A percentile compares a stretch with the other conserved stretches of the same genome.
These are phyloP conservation scores for Cystobasidium onofrii DNA, from an alignment of 768 basidiomycete species.

Conservation along the genomic window DNA sequence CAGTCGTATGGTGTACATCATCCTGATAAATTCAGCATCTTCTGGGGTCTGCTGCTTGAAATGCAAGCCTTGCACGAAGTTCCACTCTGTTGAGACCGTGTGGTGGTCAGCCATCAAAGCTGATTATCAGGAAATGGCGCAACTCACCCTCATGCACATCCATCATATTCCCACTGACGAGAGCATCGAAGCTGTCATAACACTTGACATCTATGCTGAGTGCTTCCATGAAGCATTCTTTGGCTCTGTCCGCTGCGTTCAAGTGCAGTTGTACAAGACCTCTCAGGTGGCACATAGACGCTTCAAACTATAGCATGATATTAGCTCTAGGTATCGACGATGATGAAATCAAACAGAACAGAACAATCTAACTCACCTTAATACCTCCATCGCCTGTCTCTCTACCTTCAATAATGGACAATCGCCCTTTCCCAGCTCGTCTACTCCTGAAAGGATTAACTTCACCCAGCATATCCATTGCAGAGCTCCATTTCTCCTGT, in stretches of 20 bases:
- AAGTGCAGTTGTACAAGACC: conserved; percentile 90
- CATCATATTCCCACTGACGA: conserved; percentile 92
- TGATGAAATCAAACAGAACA: conserved; percentile 18
- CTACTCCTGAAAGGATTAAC: conserved; percentile 54
- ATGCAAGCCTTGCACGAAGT: conserved; percentile 75
- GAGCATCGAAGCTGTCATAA: conserved; percentile 85
- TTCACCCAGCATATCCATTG: conserved; percentile 85
- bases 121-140: background rate
- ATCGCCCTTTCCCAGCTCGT: conserved; percentile 45
- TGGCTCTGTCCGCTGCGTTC: conserved; percentile 80
- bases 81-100: conserved; percentile 64
- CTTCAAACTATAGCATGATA: conserved; percentile 62
- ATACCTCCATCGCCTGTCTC: conserved; percentile 79
- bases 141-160: conserved; percentile 75
- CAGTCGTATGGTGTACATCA: conserved; percentile 84
- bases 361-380: conserved; percentile 56
- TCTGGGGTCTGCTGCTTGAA: conserved; percentile 75
- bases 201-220: conserved; percentile 90
- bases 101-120: background rate
- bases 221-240: conserved; percentile 92
- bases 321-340: conserved; percentile 13
- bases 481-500: conserved; percentile 85
- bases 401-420: conserved; percentile 63
- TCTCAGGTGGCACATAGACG: conserved; percentile 91
- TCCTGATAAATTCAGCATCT: conserved; percentile 80